Base-by-base conservation (phyloP, 2,329 filamentous ascomycete genomes). In the Exophiala dermatitidis region DNA sequence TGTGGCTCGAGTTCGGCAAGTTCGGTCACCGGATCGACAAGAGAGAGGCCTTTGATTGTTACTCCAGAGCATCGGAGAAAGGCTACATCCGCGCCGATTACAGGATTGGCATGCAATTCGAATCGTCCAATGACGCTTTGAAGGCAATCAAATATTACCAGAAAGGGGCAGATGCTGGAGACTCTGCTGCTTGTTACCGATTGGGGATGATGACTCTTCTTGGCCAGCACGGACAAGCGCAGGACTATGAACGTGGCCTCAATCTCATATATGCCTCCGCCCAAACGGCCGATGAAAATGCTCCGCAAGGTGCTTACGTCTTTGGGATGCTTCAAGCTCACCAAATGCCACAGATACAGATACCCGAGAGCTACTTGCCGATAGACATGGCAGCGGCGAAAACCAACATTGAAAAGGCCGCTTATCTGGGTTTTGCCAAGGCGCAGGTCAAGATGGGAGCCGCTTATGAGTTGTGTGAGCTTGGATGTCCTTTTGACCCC, bases 1-100 rank as follows among this genome's bases (percentile, higher is more conserved):
- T 95, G 79, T 98, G 93, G 93, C 77, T 95, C 47, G 93, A 98
- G 68, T 98, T 97, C 76, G 93, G 93, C 63, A 95, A 95, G 67
- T 97, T 96, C 67, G 90, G 89, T 37, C 83, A 85, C 69, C 83
- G 90, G 30, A 78, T 90, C 56, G 93, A 98, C 74, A 95, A 95
- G 74, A 90, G 91, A 65, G 91, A 96, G 72, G 91, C 93, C 5
- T 97, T 94, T 68, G 74, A 83, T 57, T 87, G 86, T 64, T 98
- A 97, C 72, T 83, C 84, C 58, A 79, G 85, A 64, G 88, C 93
- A n/a, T 54, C 61, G 3, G 86, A 90, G 63, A 84, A 88, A 63
- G 89, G 89, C 53, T 95, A 90, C 71, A 82, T 85, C 26, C 80
- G 93, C 63, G 90, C 93, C 19, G 89, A 97, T 69, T 98, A 98